Percentiles rank a stretch among this genome's conserved stretches.
Conservation (phyloP, 2,329 filamentous ascomycete genomes). For the Talaromyces marneffei region DNA sequence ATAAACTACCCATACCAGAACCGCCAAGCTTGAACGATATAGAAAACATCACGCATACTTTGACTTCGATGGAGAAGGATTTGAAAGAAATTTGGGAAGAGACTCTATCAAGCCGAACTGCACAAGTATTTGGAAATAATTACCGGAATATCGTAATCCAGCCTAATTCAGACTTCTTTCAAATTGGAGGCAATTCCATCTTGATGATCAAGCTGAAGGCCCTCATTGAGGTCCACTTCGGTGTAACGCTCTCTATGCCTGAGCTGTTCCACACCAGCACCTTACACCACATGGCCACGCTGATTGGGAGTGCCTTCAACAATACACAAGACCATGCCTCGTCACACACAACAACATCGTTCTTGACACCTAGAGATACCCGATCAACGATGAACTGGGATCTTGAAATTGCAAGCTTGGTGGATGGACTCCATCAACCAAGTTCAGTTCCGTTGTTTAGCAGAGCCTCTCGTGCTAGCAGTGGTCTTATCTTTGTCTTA, state of each 20-base stretch:
- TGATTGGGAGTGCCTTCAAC: background rate
- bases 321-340: background rate
- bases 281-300: slow-evolving; percentile 16
- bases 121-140: background rate
- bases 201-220: slow-evolving; percentile 14
- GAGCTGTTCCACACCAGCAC: slow-evolving; percentile 22
- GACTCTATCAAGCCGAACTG: background rate
- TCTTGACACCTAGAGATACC: background rate
- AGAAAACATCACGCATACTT: background rate
- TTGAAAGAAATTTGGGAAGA: background rate
- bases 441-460: background rate
- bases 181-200: slow-evolving; percentile 33
- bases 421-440: background rate
- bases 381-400: slow-evolving; percentile 36
- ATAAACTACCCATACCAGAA: slow-evolving; percentile 20
- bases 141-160: background rate
- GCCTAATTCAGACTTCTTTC: slow-evolving; percentile 27
- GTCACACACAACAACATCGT: background rate
- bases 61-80: background rate
- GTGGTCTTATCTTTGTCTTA: slow-evolving; percentile 16
- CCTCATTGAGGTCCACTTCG: slow-evolving; percentile 21
- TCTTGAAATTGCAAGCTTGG: slow-evolving; percentile 26
- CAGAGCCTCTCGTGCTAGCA: background rate
- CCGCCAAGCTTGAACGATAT: background rate
- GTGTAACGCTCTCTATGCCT: slow-evolving; percentile 17